These are phyloP conservation scores for Arabidopsis lyrata DNA, from an alignment of 441 rosid species.

Conservation along the genomic window DNA sequence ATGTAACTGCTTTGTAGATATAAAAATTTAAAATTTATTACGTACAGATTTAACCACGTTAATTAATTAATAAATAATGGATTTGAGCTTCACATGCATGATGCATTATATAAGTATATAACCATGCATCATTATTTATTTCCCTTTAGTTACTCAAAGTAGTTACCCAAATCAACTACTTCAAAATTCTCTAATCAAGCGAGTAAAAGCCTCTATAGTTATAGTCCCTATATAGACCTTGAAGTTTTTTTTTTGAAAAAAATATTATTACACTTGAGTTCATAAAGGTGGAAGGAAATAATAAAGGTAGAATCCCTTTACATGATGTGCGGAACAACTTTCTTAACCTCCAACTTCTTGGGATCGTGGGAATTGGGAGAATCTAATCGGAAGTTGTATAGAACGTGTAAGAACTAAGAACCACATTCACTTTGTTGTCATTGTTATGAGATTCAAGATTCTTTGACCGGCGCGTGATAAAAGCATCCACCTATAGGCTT, in stretches of 20 bases:
- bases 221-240: constrained; percentile 13
- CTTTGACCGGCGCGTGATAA: constrained; percentile 39
- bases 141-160: neutral
- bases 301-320: constrained; percentile 19
- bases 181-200: neutral
- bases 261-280: constrained; percentile 25
- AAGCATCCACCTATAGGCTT: constrained; percentile 28
- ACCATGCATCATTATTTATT: neutral
- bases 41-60: neutral
- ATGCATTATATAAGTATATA: no score
- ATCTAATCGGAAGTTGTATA: constrained; percentile 37
- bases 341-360: constrained; percentile 40
- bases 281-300: constrained; percentile 24
- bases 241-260: neutral
- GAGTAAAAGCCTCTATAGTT: constrained; percentile 23
- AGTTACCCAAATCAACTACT: neutral
- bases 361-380: constrained; percentile 36
- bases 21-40: neutral
- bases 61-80: neutral
- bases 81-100: neutral
- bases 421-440: constrained; percentile 33
- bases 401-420: constrained; percentile 41
- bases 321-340: constrained; percentile 40
- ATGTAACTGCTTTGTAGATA: neutral
- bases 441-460: constrained; percentile 29